phyloP scores from a whole-genome alignment of 306 rosid species.

The Begonia fuchsioides region DNA sequence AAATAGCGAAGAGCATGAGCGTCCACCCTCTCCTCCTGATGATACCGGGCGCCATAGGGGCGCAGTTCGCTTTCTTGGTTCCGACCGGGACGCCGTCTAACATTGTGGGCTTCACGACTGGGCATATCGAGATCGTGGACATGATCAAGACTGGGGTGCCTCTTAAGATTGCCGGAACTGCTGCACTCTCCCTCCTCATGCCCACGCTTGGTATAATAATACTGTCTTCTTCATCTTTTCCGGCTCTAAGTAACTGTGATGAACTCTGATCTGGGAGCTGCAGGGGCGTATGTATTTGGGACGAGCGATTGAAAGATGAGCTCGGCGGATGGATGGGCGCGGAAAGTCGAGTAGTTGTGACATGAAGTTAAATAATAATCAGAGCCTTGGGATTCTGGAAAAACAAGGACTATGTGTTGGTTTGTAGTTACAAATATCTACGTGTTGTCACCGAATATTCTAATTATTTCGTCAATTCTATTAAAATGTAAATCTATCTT shows the following conservation, averaged over 20 bases:
- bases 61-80: constrained; percentile 64
- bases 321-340: too few relatives aligned
- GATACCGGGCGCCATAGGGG: constrained; percentile 73
- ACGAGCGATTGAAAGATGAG: constrained; percentile 6
- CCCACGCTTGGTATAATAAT: constrained; percentile 72
- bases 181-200: constrained; percentile 45
- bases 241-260: neutral
- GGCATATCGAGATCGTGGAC: constrained; percentile 49
- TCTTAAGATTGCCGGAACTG: constrained; percentile 49
- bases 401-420: too few relatives aligned
- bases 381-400: too few relatives aligned
- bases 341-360: too few relatives aligned
- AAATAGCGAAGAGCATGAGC: constrained; percentile 47
- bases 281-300: constrained; percentile 59
- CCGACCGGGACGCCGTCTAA: constrained; percentile 82
- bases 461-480: too few relatives aligned
- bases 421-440: too few relatives aligned
- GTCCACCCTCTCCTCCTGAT: constrained; percentile 67
- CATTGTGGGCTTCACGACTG: constrained; percentile 67
- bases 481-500: too few relatives aligned
- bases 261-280: constrained; percentile 10
- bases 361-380: too few relatives aligned
- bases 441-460: too few relatives aligned
- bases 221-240: neutral
- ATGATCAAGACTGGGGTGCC: constrained; percentile 73